phyloP scores from a whole-genome alignment of 768 basidiomycete species.

The Clitopilus passeckerianus region DNA sequence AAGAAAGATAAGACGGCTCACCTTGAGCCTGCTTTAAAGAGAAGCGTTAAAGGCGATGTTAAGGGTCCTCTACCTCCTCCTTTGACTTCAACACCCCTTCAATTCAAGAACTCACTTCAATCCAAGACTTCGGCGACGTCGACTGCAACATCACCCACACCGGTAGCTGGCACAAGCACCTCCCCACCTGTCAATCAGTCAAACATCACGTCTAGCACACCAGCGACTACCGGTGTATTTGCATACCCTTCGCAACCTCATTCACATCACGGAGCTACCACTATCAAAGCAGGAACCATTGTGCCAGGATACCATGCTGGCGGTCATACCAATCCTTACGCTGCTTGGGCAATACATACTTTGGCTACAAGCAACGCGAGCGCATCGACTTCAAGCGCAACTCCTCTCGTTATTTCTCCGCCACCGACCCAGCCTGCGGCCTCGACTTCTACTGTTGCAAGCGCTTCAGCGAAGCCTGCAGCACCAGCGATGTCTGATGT shows the following conservation, averaged over 20 bases:
- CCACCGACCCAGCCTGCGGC: constrained; percentile 21
- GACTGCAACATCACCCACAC: constrained; percentile 15
- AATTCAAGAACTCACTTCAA: constrained; percentile 32
- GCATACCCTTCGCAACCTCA: constrained; percentile 33
- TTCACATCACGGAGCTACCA: constrained; percentile 14
- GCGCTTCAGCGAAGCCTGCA: background rate
- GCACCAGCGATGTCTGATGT: constrained; percentile 39
- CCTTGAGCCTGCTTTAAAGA: constrained; percentile 61
- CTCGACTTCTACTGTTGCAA: background rate
- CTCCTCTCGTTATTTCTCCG: constrained; percentile 15
- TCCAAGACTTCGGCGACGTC: constrained; percentile 3
- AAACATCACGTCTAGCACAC: constrained; percentile 15
- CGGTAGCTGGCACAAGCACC: constrained; percentile 14
- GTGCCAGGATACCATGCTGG: constrained; percentile 21
- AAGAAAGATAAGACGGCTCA: constrained; percentile 57
- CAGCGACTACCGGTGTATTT: constrained; percentile 35
- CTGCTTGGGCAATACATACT: constrained; percentile 30
- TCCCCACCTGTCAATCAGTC: constrained; percentile 10
- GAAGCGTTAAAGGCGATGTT: constrained; percentile 61
- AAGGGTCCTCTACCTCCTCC: constrained; percentile 66
- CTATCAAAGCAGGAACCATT: constrained; percentile 17
- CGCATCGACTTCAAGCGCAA: constrained; percentile 19
- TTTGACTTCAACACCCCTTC: constrained; percentile 58
- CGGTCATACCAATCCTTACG: constrained; percentile 32
- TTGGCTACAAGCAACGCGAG: constrained; percentile 14